Evolutionary conservation across 169 alveolate species (phyloP).

Genomic region (Babesia sp.): DNA sequence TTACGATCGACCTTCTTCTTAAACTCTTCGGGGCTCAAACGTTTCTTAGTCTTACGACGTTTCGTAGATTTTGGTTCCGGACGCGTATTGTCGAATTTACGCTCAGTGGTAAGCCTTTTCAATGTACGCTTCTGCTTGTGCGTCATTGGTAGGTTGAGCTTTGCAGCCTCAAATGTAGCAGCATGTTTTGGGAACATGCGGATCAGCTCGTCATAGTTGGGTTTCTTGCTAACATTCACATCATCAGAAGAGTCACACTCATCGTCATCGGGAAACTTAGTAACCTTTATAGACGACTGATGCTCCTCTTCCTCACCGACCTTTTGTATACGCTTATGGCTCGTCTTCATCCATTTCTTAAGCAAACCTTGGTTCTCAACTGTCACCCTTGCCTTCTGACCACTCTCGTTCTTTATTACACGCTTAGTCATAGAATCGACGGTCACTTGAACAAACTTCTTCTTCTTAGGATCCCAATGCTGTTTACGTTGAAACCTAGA

Average conservation of each 20-base stretch:
- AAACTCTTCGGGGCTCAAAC: conserved; percentile 43
- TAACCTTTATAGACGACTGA: conserved; percentile 7
- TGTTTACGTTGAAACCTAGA: conserved; percentile 52
- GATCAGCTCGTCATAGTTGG: conserved; percentile 54
- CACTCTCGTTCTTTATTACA: conserved; percentile 39
- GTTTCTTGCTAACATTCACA: not conserved
- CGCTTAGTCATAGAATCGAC: conserved; percentile 58
- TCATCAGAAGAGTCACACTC: not conserved
- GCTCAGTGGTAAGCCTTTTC: conserved; percentile 48
- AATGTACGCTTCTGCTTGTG: conserved; percentile 61
- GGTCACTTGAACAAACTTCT: conserved; percentile 57
- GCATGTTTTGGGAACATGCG: conserved; percentile 67
- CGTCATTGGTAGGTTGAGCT: conserved; percentile 41
- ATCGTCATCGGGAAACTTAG: not conserved
- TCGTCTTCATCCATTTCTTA: conserved; percentile 66
- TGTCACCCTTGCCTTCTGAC: conserved; percentile 20
- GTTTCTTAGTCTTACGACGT: conserved; percentile 8
- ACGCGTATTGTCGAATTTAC: conserved; percentile 8
- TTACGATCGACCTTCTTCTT: conserved; percentile 46
- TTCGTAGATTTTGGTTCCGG: conserved; percentile 4
- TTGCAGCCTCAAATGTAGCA: conserved; percentile 50
- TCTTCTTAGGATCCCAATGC: conserved; percentile 65
- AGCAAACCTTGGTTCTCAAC: conserved; percentile 46
- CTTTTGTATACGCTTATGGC: conserved; percentile 51
- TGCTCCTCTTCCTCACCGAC: conserved; percentile 60